Conservation (phyloP, 306 rosid species). For the Inga oerstediana region DNA sequence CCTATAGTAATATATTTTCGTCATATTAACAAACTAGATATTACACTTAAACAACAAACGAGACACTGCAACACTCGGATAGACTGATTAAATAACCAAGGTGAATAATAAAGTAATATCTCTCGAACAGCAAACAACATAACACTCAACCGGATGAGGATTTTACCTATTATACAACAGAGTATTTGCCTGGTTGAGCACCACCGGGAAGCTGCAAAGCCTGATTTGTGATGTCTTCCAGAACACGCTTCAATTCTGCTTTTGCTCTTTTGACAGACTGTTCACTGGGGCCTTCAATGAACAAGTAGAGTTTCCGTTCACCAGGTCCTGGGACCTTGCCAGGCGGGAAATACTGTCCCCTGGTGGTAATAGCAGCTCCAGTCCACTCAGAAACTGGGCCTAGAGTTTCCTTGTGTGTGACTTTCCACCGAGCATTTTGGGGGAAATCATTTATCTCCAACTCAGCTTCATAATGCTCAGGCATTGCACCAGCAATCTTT, state of each 20-base stretch:
- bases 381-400: conserved; percentile 94
- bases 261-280: conserved; percentile 93
- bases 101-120: neutral
- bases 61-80: neutral
- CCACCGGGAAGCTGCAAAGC: conserved; percentile 91
- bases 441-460: conserved; percentile 96
- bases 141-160: conserved; percentile 30
- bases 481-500: conserved; percentile 81
- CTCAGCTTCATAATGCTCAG: conserved; percentile 93
- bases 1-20: neutral
- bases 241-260: conserved; percentile 80
- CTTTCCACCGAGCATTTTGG: conserved; percentile 98
- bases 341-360: conserved; percentile 90
- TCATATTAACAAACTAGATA: neutral
- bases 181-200: conserved; percentile 89
- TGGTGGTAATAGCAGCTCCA: conserved; percentile 96
- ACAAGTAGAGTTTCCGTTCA: conserved; percentile 91
- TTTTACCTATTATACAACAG: conserved; percentile 73
- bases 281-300: conserved; percentile 92
- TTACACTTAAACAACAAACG: neutral
- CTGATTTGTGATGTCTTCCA: conserved; percentile 90
- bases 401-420: conserved; percentile 93
- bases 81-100: neutral
- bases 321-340: conserved; percentile 84
- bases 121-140: conserved; percentile 7